Percentiles rank a stretch among this genome's conserved stretches.
These are phyloP conservation scores for Prunus fruticosa DNA, from an alignment of 306 rosid species.

Conservation along the genomic window DNA sequence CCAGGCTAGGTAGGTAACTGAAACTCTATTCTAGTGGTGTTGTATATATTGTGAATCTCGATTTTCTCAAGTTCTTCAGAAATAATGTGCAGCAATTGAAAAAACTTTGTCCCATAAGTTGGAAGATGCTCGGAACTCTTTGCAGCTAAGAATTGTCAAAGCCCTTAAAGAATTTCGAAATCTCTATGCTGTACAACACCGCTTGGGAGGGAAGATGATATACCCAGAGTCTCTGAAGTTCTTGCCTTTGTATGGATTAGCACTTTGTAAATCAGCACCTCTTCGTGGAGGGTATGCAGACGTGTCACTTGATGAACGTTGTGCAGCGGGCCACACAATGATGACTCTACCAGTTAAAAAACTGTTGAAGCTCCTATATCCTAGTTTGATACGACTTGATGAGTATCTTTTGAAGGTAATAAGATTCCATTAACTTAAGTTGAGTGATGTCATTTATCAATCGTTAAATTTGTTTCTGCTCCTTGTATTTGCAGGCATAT, in stretches of 20 bases:
- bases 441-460: constrained; percentile 1
- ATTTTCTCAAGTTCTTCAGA: constrained; percentile 28
- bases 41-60: constrained; percentile 20
- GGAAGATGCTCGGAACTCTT: constrained; percentile 80
- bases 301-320: constrained; percentile 78
- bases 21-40: constrained; percentile 16
- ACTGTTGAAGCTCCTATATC: constrained; percentile 84
- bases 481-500: constrained; percentile 45
- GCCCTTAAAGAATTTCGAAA: constrained; percentile 85
- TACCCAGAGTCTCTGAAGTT: constrained; percentile 87
- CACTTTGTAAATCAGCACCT: constrained; percentile 75
- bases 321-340: constrained; percentile 81
- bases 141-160: constrained; percentile 82
- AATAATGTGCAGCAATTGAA: constrained; percentile 78
- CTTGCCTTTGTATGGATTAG: constrained; percentile 80
- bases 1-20: constrained; percentile 71
- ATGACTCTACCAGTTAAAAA: constrained; percentile 80
- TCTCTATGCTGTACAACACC: constrained; percentile 92
- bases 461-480: constrained; percentile 27
- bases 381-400: constrained; percentile 77
- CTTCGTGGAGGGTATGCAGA: constrained; percentile 93
- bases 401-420: constrained; percentile 77
- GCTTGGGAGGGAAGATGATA: constrained; percentile 86
- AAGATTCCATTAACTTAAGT: constrained; percentile 15
- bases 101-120: constrained; percentile 79